Conservation (phyloP, 2,329 filamentous ascomycete species). For the Ciborinia camelliae region DNA sequence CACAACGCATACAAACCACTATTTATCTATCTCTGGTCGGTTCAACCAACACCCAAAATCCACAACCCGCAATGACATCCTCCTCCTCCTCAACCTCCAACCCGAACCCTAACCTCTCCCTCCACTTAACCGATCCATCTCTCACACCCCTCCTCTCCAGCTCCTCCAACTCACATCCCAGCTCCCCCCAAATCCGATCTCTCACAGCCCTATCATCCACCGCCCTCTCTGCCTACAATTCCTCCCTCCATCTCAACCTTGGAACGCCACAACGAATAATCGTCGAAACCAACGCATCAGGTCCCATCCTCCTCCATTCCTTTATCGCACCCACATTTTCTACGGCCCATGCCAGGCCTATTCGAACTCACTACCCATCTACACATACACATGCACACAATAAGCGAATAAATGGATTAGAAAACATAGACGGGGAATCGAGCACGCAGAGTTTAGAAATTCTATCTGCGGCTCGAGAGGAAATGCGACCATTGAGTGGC, state of each 20-base stretch:
- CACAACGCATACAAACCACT: neutral
- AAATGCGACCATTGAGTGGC: constrained; percentile 29
- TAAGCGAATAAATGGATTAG: constrained; percentile 5
- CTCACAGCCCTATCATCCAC: constrained; percentile 52
- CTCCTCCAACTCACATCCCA: constrained; percentile 19
- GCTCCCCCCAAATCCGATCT: constrained; percentile 41
- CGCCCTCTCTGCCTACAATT: constrained; percentile 52
- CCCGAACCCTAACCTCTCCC: constrained; percentile 24
- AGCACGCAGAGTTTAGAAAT: constrained; percentile 12
- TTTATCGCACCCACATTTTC: constrained; percentile 42
- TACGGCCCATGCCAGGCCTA: neutral
- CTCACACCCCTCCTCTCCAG: constrained; percentile 54
- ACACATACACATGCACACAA: neutral
- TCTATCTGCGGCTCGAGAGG: constrained; percentile 25
- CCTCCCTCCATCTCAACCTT: constrained; percentile 51
- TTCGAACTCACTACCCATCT: neutral
- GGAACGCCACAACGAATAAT: constrained; percentile 55
- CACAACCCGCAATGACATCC: constrained; percentile 6
- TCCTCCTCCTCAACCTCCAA: neutral
- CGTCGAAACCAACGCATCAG: constrained; percentile 49
- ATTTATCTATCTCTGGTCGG: neutral
- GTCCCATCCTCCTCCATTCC: constrained; percentile 42
- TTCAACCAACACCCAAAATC: neutral
- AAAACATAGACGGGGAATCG: neutral
- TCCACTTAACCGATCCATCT: constrained; percentile 50